Percentiles rank a stretch among this genome's conserved stretches.
These are phyloP conservation scores for Aspergillus leporis DNA, from an alignment of 495 filamentous ascomycete genomes.

Conservation along the genomic window DNA sequence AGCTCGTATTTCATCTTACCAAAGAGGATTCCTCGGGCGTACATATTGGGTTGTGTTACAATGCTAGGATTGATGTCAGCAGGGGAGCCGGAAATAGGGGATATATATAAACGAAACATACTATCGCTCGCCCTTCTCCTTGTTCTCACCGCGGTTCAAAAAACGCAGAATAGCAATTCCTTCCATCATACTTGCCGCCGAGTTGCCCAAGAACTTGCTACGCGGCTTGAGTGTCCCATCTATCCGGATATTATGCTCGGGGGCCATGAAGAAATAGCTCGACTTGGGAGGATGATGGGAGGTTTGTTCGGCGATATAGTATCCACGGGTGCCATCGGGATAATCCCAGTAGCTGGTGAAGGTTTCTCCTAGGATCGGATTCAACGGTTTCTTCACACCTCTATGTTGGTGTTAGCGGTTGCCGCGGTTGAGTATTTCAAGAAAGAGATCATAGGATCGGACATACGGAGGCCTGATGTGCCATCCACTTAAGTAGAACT, in stretches of 20 bases:
- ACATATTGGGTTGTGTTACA: slow-evolving; percentile 98
- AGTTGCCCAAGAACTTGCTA: slow-evolving; percentile 95
- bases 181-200: slow-evolving; percentile 97
- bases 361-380: slow-evolving; percentile 93
- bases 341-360: slow-evolving; percentile 98
- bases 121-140: slow-evolving; percentile 77
- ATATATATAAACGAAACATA: slow-evolving; percentile 44
- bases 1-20: slow-evolving; percentile 99
- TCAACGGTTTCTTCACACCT: slow-evolving; percentile 97
- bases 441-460: slow-evolving; percentile 7
- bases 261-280: slow-evolving; percentile 98
- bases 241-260: slow-evolving; percentile 90
- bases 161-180: slow-evolving; percentile 86
- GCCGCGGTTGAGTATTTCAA: slow-evolving; percentile 8
- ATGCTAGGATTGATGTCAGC: slow-evolving; percentile 52
- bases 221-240: slow-evolving; percentile 96
- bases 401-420: slow-evolving; percentile 40
- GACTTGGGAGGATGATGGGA: slow-evolving; percentile 98
- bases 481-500: slow-evolving; percentile 98
- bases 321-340: slow-evolving; percentile 78
- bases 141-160: slow-evolving; percentile 68
- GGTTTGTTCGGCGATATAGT: slow-evolving; percentile 94
- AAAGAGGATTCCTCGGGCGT: slow-evolving; percentile 94
- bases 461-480: slow-evolving; percentile 96
- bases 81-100: background rate